Evolutionary conservation across 148 eudicot genomes (phyloP).

Genomic region (Cornus kousa): DNA sequence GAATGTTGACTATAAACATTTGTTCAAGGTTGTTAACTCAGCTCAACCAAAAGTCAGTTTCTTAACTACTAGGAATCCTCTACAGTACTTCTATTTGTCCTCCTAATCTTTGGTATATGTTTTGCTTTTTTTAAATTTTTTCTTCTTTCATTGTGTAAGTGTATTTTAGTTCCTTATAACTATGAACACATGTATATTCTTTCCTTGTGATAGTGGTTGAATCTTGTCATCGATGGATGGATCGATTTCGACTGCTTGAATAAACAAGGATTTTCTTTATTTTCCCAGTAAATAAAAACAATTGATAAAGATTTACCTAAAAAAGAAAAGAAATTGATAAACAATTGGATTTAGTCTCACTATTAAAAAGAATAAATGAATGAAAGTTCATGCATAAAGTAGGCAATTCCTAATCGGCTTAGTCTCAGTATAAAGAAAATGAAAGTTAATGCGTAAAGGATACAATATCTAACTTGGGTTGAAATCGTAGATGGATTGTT

Average conservation of each 20-base stretch:
- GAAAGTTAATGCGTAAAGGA: conserved; percentile 18
- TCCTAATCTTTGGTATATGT: not conserved
- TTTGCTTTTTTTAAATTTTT: not conserved
- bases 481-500: conserved; percentile 55
- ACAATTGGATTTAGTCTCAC: not conserved
- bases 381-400: too few species aligned
- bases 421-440: conserved; percentile 8
- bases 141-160: not conserved
- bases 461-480: conserved; percentile 41
- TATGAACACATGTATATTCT: too few species aligned
- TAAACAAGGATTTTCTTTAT: not conserved
- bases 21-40: not conserved
- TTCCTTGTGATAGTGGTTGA: not conserved
- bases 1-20: not conserved
- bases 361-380: not conserved
- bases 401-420: not conserved
- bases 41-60: not conserved
- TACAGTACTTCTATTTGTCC: too few species aligned
- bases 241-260: not conserved
- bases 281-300: too few species aligned
- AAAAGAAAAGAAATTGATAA: not conserved
- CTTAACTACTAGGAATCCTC: not conserved
- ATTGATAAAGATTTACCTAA: too few species aligned
- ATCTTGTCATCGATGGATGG: not conserved
- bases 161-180: not conserved